These are phyloP conservation scores for Nothomitra cinnamomea DNA, from an alignment of 2,329 filamentous ascomycete genomes.

Conservation along the genomic window DNA sequence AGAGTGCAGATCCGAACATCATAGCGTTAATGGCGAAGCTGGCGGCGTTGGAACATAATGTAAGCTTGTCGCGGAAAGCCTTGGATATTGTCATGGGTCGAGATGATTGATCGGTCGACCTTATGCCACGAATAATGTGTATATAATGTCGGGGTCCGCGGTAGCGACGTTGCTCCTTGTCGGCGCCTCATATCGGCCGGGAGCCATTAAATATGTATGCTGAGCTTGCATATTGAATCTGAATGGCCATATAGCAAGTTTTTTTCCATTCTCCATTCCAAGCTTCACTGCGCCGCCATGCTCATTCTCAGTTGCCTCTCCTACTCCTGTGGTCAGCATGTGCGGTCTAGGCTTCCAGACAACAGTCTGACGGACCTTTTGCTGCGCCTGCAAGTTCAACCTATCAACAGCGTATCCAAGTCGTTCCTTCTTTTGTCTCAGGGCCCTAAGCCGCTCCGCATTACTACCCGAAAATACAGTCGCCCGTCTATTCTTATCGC, in stretches of 20 bases:
- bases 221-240: background rate
- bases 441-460: conserved; percentile 20
- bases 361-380: conserved; percentile 20
- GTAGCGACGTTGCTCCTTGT: too few relatives aligned
- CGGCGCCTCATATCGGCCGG: too few relatives aligned
- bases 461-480: conserved; percentile 26
- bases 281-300: conserved; percentile 21
- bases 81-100: conserved; percentile 64
- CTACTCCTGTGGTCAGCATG: conserved; percentile 6
- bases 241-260: background rate
- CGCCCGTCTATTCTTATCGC: background rate
- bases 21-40: conserved; percentile 74
- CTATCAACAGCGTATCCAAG: conserved; percentile 7
- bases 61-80: conserved; percentile 52
- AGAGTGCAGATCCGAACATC: conserved; percentile 75
- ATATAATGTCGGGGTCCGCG: background rate
- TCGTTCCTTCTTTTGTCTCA: conserved; percentile 8
- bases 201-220: too few relatives aligned
- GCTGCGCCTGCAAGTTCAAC: conserved; percentile 7
- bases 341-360: background rate
- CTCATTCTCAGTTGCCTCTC: conserved; percentile 40
- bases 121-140: background rate
- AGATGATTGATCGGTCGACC: conserved; percentile 20
- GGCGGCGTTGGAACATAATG: conserved; percentile 55
- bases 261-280: background rate